A percentile compares a stretch with the other conserved stretches of the same genome.
Evolutionary conservation across 1,139 yeast genomes (phyloP).

Genomic region (Casaregolazyma suthepensis): DNA sequence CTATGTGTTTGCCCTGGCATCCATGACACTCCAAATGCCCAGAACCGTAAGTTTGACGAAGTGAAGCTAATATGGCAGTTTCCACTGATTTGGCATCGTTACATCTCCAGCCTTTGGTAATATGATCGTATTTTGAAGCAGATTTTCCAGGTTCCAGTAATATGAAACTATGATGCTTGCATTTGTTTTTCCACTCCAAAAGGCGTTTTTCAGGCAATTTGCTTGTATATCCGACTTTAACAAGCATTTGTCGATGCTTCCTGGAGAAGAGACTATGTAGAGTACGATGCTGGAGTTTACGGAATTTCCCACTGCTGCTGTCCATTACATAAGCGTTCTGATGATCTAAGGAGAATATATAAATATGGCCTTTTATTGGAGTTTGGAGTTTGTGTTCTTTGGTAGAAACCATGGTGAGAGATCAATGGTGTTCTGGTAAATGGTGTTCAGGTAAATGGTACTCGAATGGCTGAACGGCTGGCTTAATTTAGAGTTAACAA

Average conservation of each 20-base stretch:
- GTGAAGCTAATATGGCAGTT: slow-evolving; percentile 20
- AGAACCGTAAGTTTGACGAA: slow-evolving; percentile 23
- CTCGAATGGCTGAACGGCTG: background rate
- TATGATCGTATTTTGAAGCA: slow-evolving; percentile 6
- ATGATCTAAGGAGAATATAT: slow-evolving; percentile 24
- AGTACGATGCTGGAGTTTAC: background rate
- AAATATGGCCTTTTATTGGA: slow-evolving; percentile 23
- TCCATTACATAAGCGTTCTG: slow-evolving; percentile 24
- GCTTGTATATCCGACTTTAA: slow-evolving; percentile 30
- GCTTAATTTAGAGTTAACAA: slow-evolving; percentile 11
- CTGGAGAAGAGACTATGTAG: slow-evolving; percentile 2
- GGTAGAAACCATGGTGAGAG: background rate
- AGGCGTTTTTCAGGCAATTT: slow-evolving; percentile 24
- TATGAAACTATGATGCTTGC: slow-evolving; percentile 21
- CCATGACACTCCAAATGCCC: slow-evolving; percentile 30
- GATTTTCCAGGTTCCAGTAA: slow-evolving; percentile 13
- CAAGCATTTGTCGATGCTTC: slow-evolving; percentile 14
- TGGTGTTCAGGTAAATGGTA: no score
- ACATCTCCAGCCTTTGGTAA: slow-evolving; percentile 23
- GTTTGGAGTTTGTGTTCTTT: background rate
- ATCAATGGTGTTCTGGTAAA: background rate
- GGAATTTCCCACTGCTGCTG: slow-evolving; percentile 13
- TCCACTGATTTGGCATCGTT: slow-evolving; percentile 21
- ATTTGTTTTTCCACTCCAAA: slow-evolving; percentile 26
- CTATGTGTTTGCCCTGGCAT: slow-evolving; percentile 22